Conservation (phyloP, 2,329 filamentous ascomycete genomes). For the Clonostachys byssicola region DNA sequence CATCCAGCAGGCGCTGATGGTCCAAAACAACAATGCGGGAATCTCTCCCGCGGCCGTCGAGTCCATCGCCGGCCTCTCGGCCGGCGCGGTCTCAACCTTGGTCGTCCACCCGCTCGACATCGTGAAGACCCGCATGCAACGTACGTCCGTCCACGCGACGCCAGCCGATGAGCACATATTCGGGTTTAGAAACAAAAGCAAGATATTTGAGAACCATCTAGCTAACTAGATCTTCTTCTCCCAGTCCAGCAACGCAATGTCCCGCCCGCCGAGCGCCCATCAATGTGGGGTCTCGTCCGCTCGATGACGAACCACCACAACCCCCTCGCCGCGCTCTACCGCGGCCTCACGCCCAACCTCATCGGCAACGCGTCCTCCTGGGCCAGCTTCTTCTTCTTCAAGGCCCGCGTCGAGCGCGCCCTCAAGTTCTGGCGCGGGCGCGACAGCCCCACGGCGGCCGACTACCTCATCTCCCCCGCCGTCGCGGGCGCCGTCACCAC, state of each 20-base stretch:
- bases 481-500: constrained; percentile 69
- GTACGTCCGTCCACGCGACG: constrained; percentile 36
- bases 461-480: constrained; percentile 81
- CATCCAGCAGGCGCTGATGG: too few species aligned
- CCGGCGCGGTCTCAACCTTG: constrained; percentile 81
- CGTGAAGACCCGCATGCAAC: constrained; percentile 93
- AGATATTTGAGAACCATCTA: background rate
- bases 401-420: constrained; percentile 47
- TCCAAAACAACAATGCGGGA: constrained; percentile 20
- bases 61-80: constrained; percentile 83
- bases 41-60: constrained; percentile 78
- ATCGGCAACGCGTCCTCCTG: constrained; percentile 87
- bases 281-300: constrained; percentile 48
- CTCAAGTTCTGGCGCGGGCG: constrained; percentile 21
- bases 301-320: constrained; percentile 43
- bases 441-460: constrained; percentile 41
- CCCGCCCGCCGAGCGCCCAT: constrained; percentile 31
- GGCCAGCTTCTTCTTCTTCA: constrained; percentile 88
- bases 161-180: background rate
- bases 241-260: constrained; percentile 45
- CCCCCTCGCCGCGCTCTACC: constrained; percentile 71
- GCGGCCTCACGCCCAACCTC: constrained; percentile 85
- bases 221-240: background rate
- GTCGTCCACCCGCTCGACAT: constrained; percentile 91
- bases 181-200: too few species aligned